These are phyloP conservation scores for Phytomonas sp. DNA, from an alignment of 208 protist species.

Conservation along the genomic window DNA sequence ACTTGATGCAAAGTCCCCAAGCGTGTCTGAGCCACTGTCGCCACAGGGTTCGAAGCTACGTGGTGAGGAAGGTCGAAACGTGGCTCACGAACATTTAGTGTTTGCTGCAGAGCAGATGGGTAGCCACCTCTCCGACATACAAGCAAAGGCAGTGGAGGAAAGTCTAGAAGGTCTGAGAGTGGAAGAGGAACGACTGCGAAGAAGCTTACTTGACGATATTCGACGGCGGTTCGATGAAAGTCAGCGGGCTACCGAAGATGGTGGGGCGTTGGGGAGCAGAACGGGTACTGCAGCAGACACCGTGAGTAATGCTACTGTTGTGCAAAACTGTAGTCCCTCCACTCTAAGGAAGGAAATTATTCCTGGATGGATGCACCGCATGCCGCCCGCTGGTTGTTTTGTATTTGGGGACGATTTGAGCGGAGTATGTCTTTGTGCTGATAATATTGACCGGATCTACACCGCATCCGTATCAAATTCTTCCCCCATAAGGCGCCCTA, in stretches of 20 bases:
- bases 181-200: constrained; percentile 33
- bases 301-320: background rate
- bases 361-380: constrained; percentile 54
- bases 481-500: background rate
- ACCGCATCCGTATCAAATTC: background rate
- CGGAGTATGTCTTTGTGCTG: constrained; percentile 39
- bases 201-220: constrained; percentile 89
- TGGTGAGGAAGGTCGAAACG: constrained; percentile 6
- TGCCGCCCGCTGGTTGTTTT: constrained; percentile 71
- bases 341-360: constrained; percentile 30
- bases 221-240: constrained; percentile 42
- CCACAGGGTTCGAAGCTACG: background rate
- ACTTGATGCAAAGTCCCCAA: background rate
- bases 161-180: constrained; percentile 11
- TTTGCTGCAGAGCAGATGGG: constrained; percentile 1
- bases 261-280: background rate
- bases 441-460: constrained; percentile 24
- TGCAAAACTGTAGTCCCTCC: background rate
- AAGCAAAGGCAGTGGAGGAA: constrained; percentile 13
- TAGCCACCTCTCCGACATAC: constrained; percentile 7
- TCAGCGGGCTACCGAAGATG: background rate
- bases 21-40: background rate
- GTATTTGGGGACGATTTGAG: constrained; percentile 77
- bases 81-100: background rate
- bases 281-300: background rate